Conservation (phyloP, 768 basidiomycete species). For the Naematelia aurantialba region DNA sequence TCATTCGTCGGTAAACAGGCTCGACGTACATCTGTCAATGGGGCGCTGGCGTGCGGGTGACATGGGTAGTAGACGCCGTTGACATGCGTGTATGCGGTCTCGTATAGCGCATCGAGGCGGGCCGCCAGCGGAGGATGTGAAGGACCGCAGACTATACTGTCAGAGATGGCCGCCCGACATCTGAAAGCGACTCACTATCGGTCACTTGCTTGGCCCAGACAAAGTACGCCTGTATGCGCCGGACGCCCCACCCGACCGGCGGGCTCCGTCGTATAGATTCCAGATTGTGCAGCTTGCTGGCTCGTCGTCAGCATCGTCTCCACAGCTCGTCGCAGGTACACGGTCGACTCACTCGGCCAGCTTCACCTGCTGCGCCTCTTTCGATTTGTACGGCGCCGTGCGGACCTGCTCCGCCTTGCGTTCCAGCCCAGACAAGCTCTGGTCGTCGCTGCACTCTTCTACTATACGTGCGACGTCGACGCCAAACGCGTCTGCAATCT, state of each 20-base stretch:
- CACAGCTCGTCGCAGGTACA: background rate
- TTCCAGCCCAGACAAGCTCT: slow-evolving; percentile 26
- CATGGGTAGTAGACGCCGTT: slow-evolving; percentile 39
- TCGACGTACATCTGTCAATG: slow-evolving; percentile 37
- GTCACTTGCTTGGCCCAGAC: slow-evolving; percentile 46
- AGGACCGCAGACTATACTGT: slow-evolving; percentile 30
- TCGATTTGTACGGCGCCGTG: slow-evolving; percentile 39
- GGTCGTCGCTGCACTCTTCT: slow-evolving; percentile 47
- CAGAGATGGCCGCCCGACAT: background rate
- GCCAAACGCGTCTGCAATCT: slow-evolving; percentile 44
- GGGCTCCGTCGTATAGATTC: slow-evolving; percentile 43
- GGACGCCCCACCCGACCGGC: slow-evolving; percentile 46
- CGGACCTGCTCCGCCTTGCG: slow-evolving; percentile 42
- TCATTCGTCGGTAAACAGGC: too few relatives aligned
- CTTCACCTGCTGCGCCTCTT: slow-evolving; percentile 48
- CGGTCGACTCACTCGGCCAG: slow-evolving; percentile 41
- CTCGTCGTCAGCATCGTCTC: background rate
- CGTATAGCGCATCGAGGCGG: slow-evolving; percentile 34
- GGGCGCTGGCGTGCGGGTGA: slow-evolving; percentile 39
- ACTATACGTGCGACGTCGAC: slow-evolving; percentile 47
- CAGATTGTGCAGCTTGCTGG: slow-evolving; percentile 48
- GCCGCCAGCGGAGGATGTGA: slow-evolving; percentile 34
- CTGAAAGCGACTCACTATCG: slow-evolving; percentile 25
- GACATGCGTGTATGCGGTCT: slow-evolving; percentile 41
- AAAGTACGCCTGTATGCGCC: slow-evolving; percentile 47